Percentiles rank a stretch among this genome's conserved stretches.
Conservation (phyloP, 148 eudicot species). For the Pharnaceum exiguum region DNA sequence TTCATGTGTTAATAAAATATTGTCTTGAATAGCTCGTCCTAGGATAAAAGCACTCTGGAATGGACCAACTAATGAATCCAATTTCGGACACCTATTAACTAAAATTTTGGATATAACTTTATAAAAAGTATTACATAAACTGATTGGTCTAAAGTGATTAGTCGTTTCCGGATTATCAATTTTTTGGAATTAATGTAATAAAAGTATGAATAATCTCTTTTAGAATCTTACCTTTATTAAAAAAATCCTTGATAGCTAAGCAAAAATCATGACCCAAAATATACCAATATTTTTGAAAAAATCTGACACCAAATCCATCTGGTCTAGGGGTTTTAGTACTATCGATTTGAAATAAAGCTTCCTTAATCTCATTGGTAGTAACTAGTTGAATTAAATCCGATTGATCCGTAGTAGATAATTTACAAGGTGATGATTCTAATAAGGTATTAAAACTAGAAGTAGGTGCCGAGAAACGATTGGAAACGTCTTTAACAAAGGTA, state of each 20-base stretch:
- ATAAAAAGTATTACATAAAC: not conserved
- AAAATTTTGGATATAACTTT: not conserved
- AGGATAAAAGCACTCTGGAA: too few species aligned
- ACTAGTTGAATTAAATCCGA: not conserved
- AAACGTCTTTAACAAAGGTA: too few species aligned
- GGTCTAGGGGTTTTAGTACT: not conserved
- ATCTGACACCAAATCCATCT: not conserved
- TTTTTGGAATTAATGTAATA: not conserved
- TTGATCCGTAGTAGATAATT: not conserved
- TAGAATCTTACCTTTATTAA: not conserved
- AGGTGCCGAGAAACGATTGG: too few species aligned
- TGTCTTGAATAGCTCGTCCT: too few species aligned
- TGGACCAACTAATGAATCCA: not conserved
- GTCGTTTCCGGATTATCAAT: not conserved
- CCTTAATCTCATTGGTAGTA: not conserved
- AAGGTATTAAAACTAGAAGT: too few species aligned
- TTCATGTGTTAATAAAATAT: too few species aligned
- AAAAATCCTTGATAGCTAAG: not conserved
- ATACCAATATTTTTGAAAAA: not conserved
- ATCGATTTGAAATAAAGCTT: not conserved
- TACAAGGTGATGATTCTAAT: too few species aligned
- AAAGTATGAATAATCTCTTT: not conserved
- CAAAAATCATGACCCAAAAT: not conserved
- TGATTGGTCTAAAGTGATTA: not conserved
- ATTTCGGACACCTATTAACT: not conserved